Evolutionary conservation across 345 rosid species (phyloP).

Genomic region (Erucastrum elatum): DNA sequence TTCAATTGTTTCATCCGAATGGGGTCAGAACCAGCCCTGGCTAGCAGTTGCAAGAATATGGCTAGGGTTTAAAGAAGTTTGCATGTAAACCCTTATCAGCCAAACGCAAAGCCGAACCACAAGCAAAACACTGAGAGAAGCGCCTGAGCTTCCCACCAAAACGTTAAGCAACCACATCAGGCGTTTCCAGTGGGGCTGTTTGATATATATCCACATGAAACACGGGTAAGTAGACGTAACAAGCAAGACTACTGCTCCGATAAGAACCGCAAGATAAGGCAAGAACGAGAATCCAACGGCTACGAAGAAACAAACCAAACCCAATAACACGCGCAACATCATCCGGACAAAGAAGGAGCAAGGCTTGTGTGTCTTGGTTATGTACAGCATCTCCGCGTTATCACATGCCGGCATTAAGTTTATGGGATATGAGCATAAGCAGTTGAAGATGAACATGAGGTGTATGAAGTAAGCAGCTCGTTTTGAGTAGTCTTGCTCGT

Average conservation of each 20-base stretch:
- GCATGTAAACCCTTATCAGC: slow-evolving; percentile 50
- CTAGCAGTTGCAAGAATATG: too few relatives aligned
- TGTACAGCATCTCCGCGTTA: slow-evolving; percentile 49
- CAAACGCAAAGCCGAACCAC: slow-evolving; percentile 50
- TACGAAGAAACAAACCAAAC: slow-evolving; percentile 45
- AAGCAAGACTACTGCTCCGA: slow-evolving; percentile 62
- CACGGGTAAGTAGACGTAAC: slow-evolving; percentile 66
- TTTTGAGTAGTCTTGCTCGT: slow-evolving; percentile 39
- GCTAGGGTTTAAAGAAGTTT: slow-evolving; percentile 62
- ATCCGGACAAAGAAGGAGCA: slow-evolving; percentile 57
- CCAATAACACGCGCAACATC: slow-evolving; percentile 43
- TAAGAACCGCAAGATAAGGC: slow-evolving; percentile 54
- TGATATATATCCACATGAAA: slow-evolving; percentile 70
- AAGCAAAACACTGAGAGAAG: slow-evolving; percentile 47
- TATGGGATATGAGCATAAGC: slow-evolving; percentile 64
- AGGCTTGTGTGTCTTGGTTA: slow-evolving; percentile 42
- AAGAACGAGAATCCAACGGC: slow-evolving; percentile 63
- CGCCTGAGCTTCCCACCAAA: slow-evolving; percentile 56
- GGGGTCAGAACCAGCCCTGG: too few relatives aligned
- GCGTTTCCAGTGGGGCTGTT: slow-evolving; percentile 45
- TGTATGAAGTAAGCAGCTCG: slow-evolving; percentile 48
- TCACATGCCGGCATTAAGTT: slow-evolving; percentile 68
- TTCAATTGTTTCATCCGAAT: too few relatives aligned
- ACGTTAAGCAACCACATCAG: slow-evolving; percentile 57
- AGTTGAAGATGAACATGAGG: slow-evolving; percentile 52